These are phyloP conservation scores for Talaromyces liani DNA, from an alignment of 495 filamentous ascomycete genomes.

Conservation along the genomic window DNA sequence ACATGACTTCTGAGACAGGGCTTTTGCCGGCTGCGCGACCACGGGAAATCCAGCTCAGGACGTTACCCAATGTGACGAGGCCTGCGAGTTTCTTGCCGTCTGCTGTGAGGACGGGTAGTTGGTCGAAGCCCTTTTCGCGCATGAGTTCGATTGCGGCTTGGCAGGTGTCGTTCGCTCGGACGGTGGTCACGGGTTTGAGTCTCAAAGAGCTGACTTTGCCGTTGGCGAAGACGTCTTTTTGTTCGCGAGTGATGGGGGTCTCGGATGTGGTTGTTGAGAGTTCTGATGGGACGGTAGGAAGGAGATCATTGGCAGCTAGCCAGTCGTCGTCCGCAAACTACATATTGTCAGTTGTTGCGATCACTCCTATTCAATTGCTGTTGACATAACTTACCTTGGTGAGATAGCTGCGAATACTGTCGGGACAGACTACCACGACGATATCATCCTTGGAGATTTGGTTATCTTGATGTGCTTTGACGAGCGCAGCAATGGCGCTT, in stretches of 20 bases:
- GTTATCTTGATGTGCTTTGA: slow-evolving; percentile 70
- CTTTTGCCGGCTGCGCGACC: slow-evolving; percentile 66
- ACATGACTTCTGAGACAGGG: slow-evolving; percentile 87
- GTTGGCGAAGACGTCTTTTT: slow-evolving; percentile 45
- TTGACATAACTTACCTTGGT: slow-evolving; percentile 54
- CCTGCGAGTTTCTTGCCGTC: slow-evolving; percentile 69
- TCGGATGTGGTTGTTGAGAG: slow-evolving; percentile 38
- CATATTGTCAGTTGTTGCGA: background rate
- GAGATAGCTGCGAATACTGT: slow-evolving; percentile 96
- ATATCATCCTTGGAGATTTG: slow-evolving; percentile 67
- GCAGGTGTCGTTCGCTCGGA: slow-evolving; percentile 59
- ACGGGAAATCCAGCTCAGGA: slow-evolving; percentile 80
- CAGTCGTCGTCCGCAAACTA: slow-evolving; percentile 95
- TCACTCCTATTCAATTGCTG: background rate
- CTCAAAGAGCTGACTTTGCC: slow-evolving; percentile 74
- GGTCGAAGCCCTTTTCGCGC: slow-evolving; percentile 94
- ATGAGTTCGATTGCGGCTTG: slow-evolving; percentile 89
- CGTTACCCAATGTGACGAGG: slow-evolving; percentile 86
- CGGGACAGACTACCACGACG: slow-evolving; percentile 84
- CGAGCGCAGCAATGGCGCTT: slow-evolving; percentile 80
- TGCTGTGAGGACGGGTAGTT: slow-evolving; percentile 78
- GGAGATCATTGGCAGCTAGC: slow-evolving; percentile 89
- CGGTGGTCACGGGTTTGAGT: slow-evolving; percentile 85
- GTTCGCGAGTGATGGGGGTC: slow-evolving; percentile 16
- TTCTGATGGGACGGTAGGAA: slow-evolving; percentile 50